phyloP scores from a whole-genome alignment of 306 rosid species.

The Dalbergia cochinchinensis region DNA sequence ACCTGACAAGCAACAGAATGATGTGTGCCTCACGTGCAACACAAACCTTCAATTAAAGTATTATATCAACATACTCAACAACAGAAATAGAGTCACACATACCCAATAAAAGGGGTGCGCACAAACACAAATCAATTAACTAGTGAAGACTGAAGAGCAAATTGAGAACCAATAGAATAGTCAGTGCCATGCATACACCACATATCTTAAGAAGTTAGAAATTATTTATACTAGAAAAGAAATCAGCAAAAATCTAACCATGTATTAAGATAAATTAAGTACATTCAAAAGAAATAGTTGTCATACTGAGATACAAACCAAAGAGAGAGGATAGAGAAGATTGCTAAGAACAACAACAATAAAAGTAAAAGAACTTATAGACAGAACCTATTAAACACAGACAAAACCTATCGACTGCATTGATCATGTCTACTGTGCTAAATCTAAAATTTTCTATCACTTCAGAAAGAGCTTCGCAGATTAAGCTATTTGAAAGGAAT shows the following conservation, averaged over 20 bases:
- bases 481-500: constrained; percentile 15
- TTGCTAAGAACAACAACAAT: neutral
- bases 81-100: neutral
- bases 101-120: neutral
- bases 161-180: neutral
- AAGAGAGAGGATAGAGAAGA: neutral
- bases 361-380: neutral
- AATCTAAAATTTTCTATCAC: constrained; percentile 6
- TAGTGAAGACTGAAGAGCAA: neutral
- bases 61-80: neutral
- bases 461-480: neutral
- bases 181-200: neutral
- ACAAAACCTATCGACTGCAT: neutral
- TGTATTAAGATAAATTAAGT: neutral
- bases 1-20: constrained; percentile 19
- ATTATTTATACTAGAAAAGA: neutral
- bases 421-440: neutral
- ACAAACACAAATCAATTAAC: neutral
- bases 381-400: neutral
- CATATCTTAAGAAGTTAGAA: neutral
- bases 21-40: neutral
- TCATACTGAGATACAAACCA: neutral
- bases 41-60: neutral
- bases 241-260: neutral
- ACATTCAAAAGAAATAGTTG: neutral